Percentiles rank a stretch among this genome's conserved stretches.
These are phyloP conservation scores for Aspergillus fijiensis DNA, from an alignment of 2,329 filamentous ascomycete genomes.

Conservation along the genomic window DNA sequence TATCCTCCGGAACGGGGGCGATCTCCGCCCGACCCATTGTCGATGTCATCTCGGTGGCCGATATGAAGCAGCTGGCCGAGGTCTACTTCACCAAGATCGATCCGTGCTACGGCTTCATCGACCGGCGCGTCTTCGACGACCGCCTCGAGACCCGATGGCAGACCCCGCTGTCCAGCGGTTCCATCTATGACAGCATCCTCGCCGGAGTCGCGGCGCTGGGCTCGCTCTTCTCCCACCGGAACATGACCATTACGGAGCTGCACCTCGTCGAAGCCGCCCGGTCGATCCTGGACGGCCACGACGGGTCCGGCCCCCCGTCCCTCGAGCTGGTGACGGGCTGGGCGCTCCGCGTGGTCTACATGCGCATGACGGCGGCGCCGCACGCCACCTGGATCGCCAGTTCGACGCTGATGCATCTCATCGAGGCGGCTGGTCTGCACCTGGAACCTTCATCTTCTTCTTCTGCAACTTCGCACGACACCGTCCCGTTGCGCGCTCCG, in stretches of 20 bases:
- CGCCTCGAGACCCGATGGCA: slow-evolving; percentile 23
- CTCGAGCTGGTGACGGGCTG: slow-evolving; percentile 40
- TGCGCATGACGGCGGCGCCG: slow-evolving; percentile 53
- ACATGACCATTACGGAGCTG: slow-evolving; percentile 44
- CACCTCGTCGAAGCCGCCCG: slow-evolving; percentile 50
- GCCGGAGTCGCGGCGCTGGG: slow-evolving; percentile 56
- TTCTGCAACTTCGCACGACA: neutral
- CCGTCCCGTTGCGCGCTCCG: neutral
- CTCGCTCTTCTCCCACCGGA: slow-evolving; percentile 49
- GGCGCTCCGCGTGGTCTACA: slow-evolving; percentile 53
- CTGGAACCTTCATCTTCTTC: slow-evolving; percentile 15
- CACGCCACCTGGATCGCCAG: slow-evolving; percentile 45
- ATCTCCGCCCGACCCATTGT: slow-evolving; percentile 35
- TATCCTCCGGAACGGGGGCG: slow-evolving; percentile 14
- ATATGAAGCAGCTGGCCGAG: slow-evolving; percentile 46
- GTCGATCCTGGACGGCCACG: slow-evolving; percentile 42
- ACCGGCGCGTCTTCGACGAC: slow-evolving; percentile 18
- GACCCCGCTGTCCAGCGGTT: slow-evolving; percentile 19
- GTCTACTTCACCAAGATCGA: slow-evolving; percentile 55
- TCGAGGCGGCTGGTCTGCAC: slow-evolving; percentile 49
- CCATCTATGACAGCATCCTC: slow-evolving; percentile 48
- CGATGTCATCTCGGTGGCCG: slow-evolving; percentile 47
- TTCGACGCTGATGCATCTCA: slow-evolving; percentile 46
- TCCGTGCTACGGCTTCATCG: slow-evolving; percentile 54
- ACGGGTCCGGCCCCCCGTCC: slow-evolving; percentile 20